Conservation (phyloP, 2,329 filamentous ascomycete genomes). For the Acrodontium crateriforme region DNA sequence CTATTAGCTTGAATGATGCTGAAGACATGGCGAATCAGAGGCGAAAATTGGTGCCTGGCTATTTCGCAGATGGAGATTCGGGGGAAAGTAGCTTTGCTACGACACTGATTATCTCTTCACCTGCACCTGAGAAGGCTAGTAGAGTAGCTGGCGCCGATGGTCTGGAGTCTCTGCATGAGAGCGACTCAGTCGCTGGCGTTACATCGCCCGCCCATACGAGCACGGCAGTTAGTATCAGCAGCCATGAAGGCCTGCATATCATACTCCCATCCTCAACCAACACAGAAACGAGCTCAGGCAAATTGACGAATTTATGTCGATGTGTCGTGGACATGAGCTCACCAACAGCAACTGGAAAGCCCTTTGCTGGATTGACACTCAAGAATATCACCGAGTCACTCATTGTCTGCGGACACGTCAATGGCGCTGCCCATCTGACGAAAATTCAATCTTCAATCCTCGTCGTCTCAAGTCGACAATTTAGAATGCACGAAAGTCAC, state of each 20-base stretch:
- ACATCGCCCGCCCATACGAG: slow-evolving; percentile 29
- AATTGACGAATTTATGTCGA: slow-evolving; percentile 51
- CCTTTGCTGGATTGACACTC: slow-evolving; percentile 58
- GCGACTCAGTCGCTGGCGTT: background rate
- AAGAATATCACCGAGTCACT: slow-evolving; percentile 58
- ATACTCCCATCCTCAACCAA: slow-evolving; percentile 59
- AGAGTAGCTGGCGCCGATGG: too few species aligned
- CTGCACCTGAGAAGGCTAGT: background rate
- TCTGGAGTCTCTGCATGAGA: too few species aligned
- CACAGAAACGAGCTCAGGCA: slow-evolving; percentile 58
- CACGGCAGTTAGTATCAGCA: slow-evolving; percentile 45
- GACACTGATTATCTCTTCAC: background rate
- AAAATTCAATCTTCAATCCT: slow-evolving; percentile 57
- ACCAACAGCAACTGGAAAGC: slow-evolving; percentile 41
- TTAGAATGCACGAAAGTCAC: slow-evolving; percentile 77
- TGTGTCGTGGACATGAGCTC: slow-evolving; percentile 66
- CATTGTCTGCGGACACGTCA: slow-evolving; percentile 63
- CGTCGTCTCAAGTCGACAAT: slow-evolving; percentile 70
- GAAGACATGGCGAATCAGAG: slow-evolving; percentile 38
- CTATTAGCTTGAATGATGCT: slow-evolving; percentile 43
- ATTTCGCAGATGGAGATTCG: slow-evolving; percentile 11
- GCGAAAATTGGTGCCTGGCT: slow-evolving; percentile 30
- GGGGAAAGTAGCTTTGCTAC: slow-evolving; percentile 12
- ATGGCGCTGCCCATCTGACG: slow-evolving; percentile 74
- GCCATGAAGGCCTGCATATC: slow-evolving; percentile 58